A percentile compares a stretch with the other conserved stretches of the same genome.
These are phyloP conservation scores for Boletales sp. DNA, from an alignment of 768 basidiomycete species.

Conservation along the genomic window DNA sequence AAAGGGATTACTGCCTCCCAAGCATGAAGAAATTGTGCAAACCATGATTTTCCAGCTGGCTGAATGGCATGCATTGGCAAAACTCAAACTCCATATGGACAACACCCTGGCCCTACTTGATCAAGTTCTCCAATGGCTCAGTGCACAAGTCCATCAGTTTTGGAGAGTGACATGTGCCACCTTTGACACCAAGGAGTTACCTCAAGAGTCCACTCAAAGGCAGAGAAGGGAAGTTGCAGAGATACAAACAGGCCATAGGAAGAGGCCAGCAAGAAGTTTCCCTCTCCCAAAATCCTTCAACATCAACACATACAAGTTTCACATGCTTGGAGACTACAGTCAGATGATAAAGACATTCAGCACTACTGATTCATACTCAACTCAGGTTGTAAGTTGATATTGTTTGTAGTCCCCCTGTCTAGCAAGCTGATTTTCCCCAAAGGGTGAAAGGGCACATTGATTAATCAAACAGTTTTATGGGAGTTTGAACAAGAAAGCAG, in stretches of 20 bases:
- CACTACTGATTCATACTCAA: constrained; percentile 21
- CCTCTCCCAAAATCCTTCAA: constrained; percentile 15
- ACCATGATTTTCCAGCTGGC: constrained; percentile 19
- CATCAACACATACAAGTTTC: constrained; percentile 28
- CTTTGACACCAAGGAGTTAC: neutral
- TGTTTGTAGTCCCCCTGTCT: neutral
- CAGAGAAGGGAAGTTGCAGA: neutral
- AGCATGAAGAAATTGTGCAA: constrained; percentile 18
- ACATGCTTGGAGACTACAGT: constrained; percentile 22
- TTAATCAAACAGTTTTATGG: constrained; percentile 26
- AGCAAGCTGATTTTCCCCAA: neutral
- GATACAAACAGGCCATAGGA: neutral
- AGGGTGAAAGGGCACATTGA: constrained; percentile 34
- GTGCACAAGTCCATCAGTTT: neutral
- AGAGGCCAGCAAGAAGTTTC: neutral
- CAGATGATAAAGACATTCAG: constrained; percentile 18
- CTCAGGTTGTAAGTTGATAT: neutral
- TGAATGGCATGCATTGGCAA: constrained; percentile 15
- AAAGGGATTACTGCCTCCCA: constrained; percentile 33
- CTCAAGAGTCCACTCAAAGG: neutral
- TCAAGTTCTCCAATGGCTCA: neutral
- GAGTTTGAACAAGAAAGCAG: constrained; percentile 18
- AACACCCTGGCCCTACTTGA: neutral
- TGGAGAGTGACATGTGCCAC: neutral
- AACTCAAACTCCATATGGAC: neutral